phyloP scores from a whole-genome alignment of 2,329 filamentous ascomycete species.

The Phialophora expanda region DNA sequence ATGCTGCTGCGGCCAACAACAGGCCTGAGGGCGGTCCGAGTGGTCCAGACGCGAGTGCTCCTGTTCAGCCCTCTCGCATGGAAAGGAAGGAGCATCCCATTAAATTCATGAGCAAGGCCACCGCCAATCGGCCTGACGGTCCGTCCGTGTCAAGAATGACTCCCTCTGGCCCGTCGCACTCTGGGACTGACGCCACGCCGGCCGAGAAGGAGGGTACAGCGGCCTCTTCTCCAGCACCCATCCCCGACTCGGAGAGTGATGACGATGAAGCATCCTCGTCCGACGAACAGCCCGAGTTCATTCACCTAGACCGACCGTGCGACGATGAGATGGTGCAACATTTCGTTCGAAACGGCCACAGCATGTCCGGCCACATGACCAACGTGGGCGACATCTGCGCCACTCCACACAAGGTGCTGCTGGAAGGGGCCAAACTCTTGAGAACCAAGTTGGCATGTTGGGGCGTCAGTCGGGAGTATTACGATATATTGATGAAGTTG shows the following conservation, averaged over 20 bases:
- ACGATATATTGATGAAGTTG: slow-evolving; percentile 44
- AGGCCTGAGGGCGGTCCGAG: slow-evolving; percentile 32
- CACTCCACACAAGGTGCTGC: slow-evolving; percentile 34
- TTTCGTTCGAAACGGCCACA: slow-evolving; percentile 58
- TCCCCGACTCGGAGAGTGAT: slow-evolving; percentile 15
- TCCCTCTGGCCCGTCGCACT: slow-evolving; percentile 1
- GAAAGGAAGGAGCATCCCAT: slow-evolving; percentile 32
- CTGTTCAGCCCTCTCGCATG: slow-evolving; percentile 34
- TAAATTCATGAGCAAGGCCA: slow-evolving; percentile 31
- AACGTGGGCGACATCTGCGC: slow-evolving; percentile 56
- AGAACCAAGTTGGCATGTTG: slow-evolving; percentile 41
- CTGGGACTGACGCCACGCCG: background rate
- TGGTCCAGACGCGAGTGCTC: slow-evolving; percentile 30
- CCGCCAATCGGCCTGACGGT: slow-evolving; percentile 11
- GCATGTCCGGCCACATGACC: slow-evolving; percentile 58
- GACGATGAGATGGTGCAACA: slow-evolving; percentile 65
- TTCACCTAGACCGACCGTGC: slow-evolving; percentile 61
- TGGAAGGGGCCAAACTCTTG: slow-evolving; percentile 37
- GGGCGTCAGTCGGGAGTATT: slow-evolving; percentile 46
- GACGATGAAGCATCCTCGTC: slow-evolving; percentile 28
- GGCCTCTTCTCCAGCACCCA: background rate
- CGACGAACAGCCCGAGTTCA: slow-evolving; percentile 44
- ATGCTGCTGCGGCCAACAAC: slow-evolving; percentile 26
- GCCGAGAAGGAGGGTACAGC: background rate
- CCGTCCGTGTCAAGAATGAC: background rate